Evolutionary conservation across 257 asterid genomes (phyloP).

Genomic region (Solanum phureja): DNA sequence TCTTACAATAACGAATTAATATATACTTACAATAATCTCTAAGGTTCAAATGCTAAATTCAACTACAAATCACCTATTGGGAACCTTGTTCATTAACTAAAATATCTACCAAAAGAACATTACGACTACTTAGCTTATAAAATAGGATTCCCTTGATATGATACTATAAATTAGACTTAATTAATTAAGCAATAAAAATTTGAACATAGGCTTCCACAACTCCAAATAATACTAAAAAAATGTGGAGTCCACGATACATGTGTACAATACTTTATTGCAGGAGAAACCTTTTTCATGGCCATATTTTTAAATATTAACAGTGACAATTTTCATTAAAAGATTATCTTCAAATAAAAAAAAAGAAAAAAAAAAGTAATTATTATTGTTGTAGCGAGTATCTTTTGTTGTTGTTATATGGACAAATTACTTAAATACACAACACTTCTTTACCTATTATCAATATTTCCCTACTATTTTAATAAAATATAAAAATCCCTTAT

Average conservation of each 20-base stretch:
- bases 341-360: neutral
- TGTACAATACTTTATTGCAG: neutral
- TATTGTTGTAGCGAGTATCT: neutral
- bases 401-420: no score
- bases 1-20: neutral
- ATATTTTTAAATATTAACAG: neutral
- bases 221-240: neutral
- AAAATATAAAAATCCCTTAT: no score
- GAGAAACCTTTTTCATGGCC: neutral
- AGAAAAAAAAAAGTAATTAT: no score
- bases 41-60: neutral
- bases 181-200: neutral
- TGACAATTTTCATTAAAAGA: no score
- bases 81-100: neutral
- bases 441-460: no score
- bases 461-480: no score
- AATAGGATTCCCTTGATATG: neutral
- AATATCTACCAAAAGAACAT: neutral
- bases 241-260: neutral
- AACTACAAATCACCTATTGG: neutral
- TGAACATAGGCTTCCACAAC: neutral
- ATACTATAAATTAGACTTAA: neutral
- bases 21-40: neutral
- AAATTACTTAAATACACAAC: no score
- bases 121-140: neutral